Base-by-base conservation (phyloP, 305 asterid genomes). In the Caryopteris hybrid region DNA sequence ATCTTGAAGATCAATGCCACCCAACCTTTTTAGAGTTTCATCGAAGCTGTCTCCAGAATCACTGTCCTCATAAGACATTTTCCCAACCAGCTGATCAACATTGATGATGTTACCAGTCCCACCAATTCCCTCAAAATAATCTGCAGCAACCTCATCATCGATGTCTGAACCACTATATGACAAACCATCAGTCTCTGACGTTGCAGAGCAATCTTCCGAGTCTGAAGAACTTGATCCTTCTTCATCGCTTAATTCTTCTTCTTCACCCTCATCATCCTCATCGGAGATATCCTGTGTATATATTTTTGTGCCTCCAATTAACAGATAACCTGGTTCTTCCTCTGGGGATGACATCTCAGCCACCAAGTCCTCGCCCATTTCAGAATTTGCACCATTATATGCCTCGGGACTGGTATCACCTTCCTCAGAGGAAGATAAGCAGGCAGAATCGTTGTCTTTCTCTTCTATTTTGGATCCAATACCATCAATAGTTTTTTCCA, bases 111-210 rank as follows among this genome's bases (percentile, higher is more conserved):
- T 57, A 27, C 62, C 54, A 78, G 53, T 61, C 36, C 92, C 96
- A 42, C 95, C 96, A 66, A 80, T 90, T 46, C 99, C 88, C 77
- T 88, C 90, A 58, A 81, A 79, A 76, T 90, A 93, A 88, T 93
- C 99, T 47, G 79, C 86, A 71, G 96, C 99, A 64, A 93, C 81
- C 68, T 81, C 97, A 21, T 87, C 97, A 69, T 93, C 97, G 51
- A 93, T 59, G 62, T 88, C 95, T 45, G 96, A 84, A 77, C 80
- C 89, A 75, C 88, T 86, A 68, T 77, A 77, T 18, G 86, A 85
- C 25, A 69, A 61, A 41, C 72, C 80, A 60, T 75, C 89, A 71
- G 80, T 79, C 29, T 80, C 95, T 29, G 89, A 85, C 27, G 85
- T 70, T 65, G 63, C 75, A 22, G 81, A 70, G 65, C 84, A 71